Evolutionary conservation across 352 stramenopile species (phyloP), one percentile per base, ranked within the genome.

Genomic region (Pythium inflatum): DNA sequence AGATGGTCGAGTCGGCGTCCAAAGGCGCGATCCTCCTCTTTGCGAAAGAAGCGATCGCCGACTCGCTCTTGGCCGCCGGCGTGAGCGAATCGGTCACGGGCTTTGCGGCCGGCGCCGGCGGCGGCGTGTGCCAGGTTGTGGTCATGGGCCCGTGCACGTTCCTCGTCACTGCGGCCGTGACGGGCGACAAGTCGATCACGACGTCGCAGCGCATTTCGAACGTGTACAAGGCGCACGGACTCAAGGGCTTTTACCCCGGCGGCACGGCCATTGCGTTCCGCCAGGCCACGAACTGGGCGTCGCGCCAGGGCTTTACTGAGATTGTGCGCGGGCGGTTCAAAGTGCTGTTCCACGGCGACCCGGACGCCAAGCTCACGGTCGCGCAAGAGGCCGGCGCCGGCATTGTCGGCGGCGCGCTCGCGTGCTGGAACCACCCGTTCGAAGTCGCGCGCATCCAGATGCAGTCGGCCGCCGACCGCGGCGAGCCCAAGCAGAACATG

Each of bases 381-480:
- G 82, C 81, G 14, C 90, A 97, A 70, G 91, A 97, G 63, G 91
- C 90, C 22, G 77, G 82, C 18, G 81, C 91, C 7, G 91, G 91
- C 66, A 94, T 97, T 62, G 76, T 97, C 28, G 91, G 91, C 59
- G 91, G 91, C 18, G 88, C 84, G 14, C 62, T 97, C 46, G 79
- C 91, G 49, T 97, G 90, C 81, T 97, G 91, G 91, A 97, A 97
- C 80, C 91, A 97, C 74, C 91, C 91, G 27, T 97, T 97, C 59
- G 91, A 97, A 68, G 90, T 97, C 55, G 90, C 90, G 45, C 90
- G 90, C 62, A 97, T 97, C 69, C 89, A 97, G 78, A 97, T 97
- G 90, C 90, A 97, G 74, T 94, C 89, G 40, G 86, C 89, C 9
- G 90, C 89, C 4, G 89, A 96, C 68, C 89, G 89, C 45, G 90